phyloP scores from a whole-genome alignment of 1,139 yeast species.

The Saccharomycopsis phalli region DNA sequence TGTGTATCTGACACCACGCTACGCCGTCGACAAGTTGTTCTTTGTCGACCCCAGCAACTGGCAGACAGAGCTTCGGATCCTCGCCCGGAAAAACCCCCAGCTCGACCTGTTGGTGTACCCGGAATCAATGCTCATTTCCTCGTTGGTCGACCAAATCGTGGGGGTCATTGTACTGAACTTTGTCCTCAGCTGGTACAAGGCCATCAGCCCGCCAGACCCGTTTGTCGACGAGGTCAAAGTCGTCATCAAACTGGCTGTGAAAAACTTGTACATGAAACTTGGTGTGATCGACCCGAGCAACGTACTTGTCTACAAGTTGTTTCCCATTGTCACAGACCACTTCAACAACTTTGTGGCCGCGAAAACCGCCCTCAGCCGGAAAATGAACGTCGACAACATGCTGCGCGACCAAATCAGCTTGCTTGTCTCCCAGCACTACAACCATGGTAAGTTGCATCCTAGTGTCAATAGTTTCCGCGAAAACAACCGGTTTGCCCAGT shows the following conservation, averaged over 20 bases:
- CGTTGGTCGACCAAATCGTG: slow-evolving; percentile 42
- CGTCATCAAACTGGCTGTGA: slow-evolving; percentile 39
- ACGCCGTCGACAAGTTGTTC: slow-evolving; percentile 12
- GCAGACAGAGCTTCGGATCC: slow-evolving; percentile 15
- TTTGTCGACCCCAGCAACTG: slow-evolving; percentile 18
- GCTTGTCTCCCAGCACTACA: slow-evolving; percentile 52
- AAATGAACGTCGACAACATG: slow-evolving; percentile 7
- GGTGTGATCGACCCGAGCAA: slow-evolving; percentile 44
- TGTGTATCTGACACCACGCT: slow-evolving; percentile 4
- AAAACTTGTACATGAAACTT: slow-evolving; percentile 35
- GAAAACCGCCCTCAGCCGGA: slow-evolving; percentile 34
- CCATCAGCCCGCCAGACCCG: slow-evolving; percentile 32
- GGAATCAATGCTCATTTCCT: slow-evolving; percentile 46
- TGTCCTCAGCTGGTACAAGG: slow-evolving; percentile 48
- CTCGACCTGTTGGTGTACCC: slow-evolving; percentile 32
- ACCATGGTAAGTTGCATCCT: slow-evolving; percentile 49
- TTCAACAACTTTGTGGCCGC: slow-evolving; percentile 47
- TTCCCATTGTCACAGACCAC: slow-evolving; percentile 66
- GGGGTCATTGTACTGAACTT: slow-evolving; percentile 44
- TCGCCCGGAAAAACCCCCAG: slow-evolving; percentile 8
- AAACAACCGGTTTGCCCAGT: slow-evolving; percentile 27
- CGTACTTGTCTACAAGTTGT: slow-evolving; percentile 44
- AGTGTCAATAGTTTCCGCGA: slow-evolving; percentile 42
- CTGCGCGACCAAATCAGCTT: slow-evolving; percentile 20
- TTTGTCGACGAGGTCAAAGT: slow-evolving; percentile 48